Evolutionary conservation across 345 rosid genomes (phyloP), one percentile per base, ranked within the genome.

Genomic region (Melaleuca alternifolia): DNA sequence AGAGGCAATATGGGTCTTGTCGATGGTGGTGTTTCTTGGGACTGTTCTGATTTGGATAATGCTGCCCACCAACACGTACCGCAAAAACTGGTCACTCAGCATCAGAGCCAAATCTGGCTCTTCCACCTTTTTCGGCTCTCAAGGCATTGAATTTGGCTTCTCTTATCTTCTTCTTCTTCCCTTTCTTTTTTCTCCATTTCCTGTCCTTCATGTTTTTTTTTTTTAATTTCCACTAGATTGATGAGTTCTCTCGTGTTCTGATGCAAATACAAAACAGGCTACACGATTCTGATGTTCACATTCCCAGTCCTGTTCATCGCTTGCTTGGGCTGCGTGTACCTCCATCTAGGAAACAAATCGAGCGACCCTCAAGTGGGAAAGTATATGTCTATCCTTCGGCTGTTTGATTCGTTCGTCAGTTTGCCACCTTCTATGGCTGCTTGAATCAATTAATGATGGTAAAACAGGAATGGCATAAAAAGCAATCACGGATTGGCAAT

Each of bases 301-400:
- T 90, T 93, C 85, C 99, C 99, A 2, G 84, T 95, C 84, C 90
- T 96, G 52, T 89, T 92, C 76, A 56, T 95, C 65, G 95, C 99
- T 59, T 88, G 88, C 56, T 50, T 92, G 90, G 93, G 94, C 61
- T 92, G 93, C 65, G 5, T 91, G 4, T 93, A 94, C 87, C 95
- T 95, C 86, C 97, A 95, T 87, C 81, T 94, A 26, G 92, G 89
- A 12, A 92, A 88, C 83, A 92, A 91, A 52, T 7, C 12, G 54
- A 84, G 85, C 50, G 54, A 77, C 26, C 23, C n/a, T n/a, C 50
- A 51, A 50, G 57, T 48, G 30, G 85, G 86, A 81, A 88, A 91
- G 93, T 91, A 88, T 44, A 2, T 46, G 54, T 30, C n/a, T 30
- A 51, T 33, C 37, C 79, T 23, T 8, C 24, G 46, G 79, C 48